Evolutionary conservation across 2,329 filamentous ascomycete species (phyloP).

Genomic region (Xylaria sp.): DNA sequence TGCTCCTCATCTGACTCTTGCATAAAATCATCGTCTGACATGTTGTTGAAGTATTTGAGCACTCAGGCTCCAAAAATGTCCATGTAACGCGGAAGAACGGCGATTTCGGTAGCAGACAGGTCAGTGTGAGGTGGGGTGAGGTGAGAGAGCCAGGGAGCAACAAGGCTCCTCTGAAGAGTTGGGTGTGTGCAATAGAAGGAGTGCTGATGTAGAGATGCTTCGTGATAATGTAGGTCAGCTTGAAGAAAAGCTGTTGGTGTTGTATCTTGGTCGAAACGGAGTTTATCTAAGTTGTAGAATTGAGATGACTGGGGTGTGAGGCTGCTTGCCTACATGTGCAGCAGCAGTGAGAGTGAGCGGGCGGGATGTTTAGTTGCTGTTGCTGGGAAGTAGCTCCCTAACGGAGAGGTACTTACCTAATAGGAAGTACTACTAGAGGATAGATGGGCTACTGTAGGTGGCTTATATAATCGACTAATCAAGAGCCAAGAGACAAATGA

Average conservation of each 20-base stretch:
- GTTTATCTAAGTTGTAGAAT: no score
- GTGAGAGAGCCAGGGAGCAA: no score
- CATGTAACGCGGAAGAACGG: neutral
- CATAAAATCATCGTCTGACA: conserved; percentile 94
- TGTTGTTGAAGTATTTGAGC: conserved; percentile 49
- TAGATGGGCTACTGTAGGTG: no score
- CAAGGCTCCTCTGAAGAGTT: neutral
- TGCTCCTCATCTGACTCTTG: conserved; percentile 88
- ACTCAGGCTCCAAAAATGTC: neutral
- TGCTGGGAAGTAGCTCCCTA: neutral
- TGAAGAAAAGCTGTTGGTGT: no score
- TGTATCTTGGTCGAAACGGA: no score
- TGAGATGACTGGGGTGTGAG: no score
- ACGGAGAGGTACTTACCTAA: neutral
- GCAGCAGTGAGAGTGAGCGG: no score
- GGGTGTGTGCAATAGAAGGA: neutral
- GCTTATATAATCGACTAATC: neutral
- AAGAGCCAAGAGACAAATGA: neutral
- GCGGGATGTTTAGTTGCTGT: neutral
- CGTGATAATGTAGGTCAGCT: neutral
- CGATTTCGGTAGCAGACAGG: neutral
- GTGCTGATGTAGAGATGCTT: neutral
- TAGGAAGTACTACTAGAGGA: no score
- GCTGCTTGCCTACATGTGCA: no score
- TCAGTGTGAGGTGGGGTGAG: neutral